Evolutionary conservation across 2,329 filamentous ascomycete species (phyloP).

Genomic region (Verticillium nonalfalfae): DNA sequence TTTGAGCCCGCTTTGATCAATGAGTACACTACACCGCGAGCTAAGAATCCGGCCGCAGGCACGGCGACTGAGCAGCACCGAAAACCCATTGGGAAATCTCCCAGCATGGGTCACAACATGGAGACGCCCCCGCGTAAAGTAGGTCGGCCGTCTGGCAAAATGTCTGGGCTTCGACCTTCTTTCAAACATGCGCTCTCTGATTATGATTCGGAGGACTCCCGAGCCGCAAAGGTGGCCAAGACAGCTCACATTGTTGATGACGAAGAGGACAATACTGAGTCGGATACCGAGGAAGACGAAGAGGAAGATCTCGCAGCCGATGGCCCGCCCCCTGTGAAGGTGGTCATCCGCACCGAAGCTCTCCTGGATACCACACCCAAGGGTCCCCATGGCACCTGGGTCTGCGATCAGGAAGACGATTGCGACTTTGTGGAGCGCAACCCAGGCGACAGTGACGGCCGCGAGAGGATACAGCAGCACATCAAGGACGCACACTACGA

Average conservation of each 20-base stretch:
- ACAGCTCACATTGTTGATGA: conserved; percentile 26
- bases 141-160: conserved; percentile 29
- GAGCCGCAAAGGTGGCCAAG: conserved; percentile 25
- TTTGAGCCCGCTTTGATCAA: conserved; percentile 3
- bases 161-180: conserved; percentile 35
- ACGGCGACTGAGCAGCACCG: not conserved
- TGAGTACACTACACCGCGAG: not conserved
- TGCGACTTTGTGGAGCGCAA: conserved; percentile 59
- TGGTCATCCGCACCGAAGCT: conserved; percentile 43
- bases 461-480: conserved; percentile 53
- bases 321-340: conserved; percentile 22
- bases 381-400: conserved; percentile 59
- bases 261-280: conserved; percentile 6
- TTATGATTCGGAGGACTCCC: conserved; percentile 29
- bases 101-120: not conserved
- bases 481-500: conserved; percentile 38
- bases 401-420: conserved; percentile 52
- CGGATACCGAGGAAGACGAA: conserved; percentile 15
- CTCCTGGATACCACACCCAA: conserved; percentile 41
- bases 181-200: conserved; percentile 37
- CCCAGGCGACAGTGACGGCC: conserved; percentile 48
- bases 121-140: not conserved
- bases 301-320: conserved; percentile 5
- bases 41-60: not conserved
- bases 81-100: not conserved